phyloP scores from a whole-genome alignment of 2,329 filamentous ascomycete genomes.

The Hypoxylon sp. region DNA sequence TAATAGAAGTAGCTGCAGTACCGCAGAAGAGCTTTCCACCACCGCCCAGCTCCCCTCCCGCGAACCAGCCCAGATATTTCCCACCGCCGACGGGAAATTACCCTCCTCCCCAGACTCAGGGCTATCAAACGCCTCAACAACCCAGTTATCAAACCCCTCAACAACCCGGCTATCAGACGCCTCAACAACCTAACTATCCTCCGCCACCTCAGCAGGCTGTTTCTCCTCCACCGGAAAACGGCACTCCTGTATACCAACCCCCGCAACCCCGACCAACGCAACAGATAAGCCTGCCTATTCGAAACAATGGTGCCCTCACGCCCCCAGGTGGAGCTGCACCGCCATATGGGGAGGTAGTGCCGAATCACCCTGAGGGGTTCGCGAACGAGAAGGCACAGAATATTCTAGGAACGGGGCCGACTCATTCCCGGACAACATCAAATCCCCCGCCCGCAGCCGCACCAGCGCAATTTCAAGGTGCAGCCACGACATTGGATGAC shows the following conservation, averaged over 20 bases:
- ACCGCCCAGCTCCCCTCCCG: slow-evolving; percentile 62
- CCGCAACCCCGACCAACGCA: slow-evolving; percentile 52
- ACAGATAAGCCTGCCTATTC: slow-evolving; percentile 53
- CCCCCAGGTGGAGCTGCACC: slow-evolving; percentile 47
- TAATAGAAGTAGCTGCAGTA: slow-evolving; percentile 42
- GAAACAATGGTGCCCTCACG: slow-evolving; percentile 53
- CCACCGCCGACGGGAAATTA: slow-evolving; percentile 57
- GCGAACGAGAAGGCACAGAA: slow-evolving; percentile 52
- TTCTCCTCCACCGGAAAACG: slow-evolving; percentile 56
- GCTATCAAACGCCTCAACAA: slow-evolving; percentile 50
- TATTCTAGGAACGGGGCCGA: slow-evolving; percentile 35
- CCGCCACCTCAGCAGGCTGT: slow-evolving; percentile 50
- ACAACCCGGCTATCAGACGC: slow-evolving; percentile 45
- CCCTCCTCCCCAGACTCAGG: slow-evolving; percentile 50
- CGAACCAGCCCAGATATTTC: slow-evolving; percentile 60
- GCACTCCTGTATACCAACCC: slow-evolving; percentile 51
- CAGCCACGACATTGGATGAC: slow-evolving; percentile 77
- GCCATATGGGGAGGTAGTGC: slow-evolving; percentile 44
- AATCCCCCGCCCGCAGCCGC: slow-evolving; percentile 35
- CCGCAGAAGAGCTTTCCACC: slow-evolving; percentile 59
- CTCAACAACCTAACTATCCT: slow-evolving; percentile 30
- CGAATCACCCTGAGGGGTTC: slow-evolving; percentile 47
- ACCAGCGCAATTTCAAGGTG: slow-evolving; percentile 72
- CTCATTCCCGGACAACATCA: slow-evolving; percentile 39
- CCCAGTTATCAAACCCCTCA: slow-evolving; percentile 49